phyloP scores from a whole-genome alignment of 768 basidiomycete species.

The Termitomyces sp. region DNA sequence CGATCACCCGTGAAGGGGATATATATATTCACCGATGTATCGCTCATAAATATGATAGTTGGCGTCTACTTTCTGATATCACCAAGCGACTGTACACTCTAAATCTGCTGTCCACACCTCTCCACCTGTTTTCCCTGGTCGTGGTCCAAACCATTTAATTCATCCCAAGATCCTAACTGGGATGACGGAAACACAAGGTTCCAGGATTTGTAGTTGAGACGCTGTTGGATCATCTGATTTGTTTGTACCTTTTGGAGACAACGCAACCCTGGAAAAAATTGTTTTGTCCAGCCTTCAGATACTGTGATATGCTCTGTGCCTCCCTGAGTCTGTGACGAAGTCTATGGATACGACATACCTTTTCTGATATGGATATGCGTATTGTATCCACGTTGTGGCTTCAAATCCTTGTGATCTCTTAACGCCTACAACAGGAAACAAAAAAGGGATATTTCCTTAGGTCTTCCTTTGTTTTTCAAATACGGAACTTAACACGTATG shows the following conservation, averaged over 20 bases:
- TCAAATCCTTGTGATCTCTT: neutral
- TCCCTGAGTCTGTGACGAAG: neutral
- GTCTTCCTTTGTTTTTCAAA: neutral
- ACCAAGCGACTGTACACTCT: no score
- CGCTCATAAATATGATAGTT: neutral
- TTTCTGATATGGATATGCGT: no score
- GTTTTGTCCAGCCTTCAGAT: no score
- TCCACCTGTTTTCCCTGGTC: no score
- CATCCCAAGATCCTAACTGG: neutral
- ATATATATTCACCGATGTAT: neutral
- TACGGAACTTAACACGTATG: neutral
- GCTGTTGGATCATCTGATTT: neutral
- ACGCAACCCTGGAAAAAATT: slow-evolving; percentile 1
- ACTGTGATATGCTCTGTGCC: neutral
- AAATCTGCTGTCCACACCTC: no score
- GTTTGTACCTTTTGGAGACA: neutral
- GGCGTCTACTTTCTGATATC: neutral
- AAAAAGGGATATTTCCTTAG: neutral
- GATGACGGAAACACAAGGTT: neutral
- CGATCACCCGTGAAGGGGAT: no score
- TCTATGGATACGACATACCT: no score
- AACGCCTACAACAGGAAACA: neutral
- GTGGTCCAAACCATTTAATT: no score
- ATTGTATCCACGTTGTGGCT: neutral
- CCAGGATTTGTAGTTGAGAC: no score